These are phyloP conservation scores for Komagataella populi DNA, from an alignment of 805 yeast genomes.

Conservation along the genomic window DNA sequence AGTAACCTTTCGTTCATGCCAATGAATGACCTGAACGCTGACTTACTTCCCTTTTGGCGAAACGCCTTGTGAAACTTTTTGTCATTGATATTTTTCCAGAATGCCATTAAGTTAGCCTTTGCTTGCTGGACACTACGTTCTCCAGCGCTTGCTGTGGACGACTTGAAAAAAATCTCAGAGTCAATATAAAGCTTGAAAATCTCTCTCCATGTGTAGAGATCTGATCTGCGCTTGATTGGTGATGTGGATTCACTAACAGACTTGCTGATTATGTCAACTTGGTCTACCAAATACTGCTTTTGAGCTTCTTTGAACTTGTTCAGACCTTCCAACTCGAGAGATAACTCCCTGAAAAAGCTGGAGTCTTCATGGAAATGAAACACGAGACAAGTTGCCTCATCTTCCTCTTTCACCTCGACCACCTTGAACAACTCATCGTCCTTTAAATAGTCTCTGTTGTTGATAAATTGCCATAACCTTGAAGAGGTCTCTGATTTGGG, in stretches of 20 bases:
- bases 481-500: not conserved
- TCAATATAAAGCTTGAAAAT: constrained; percentile 54
- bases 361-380: constrained; percentile 36
- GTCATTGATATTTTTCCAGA: constrained; percentile 24
- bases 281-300: constrained; percentile 25
- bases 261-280: constrained; percentile 28
- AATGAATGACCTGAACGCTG: constrained; percentile 35
- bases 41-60: constrained; percentile 28
- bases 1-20: constrained; percentile 39
- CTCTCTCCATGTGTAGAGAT: constrained; percentile 59
- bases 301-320: constrained; percentile 27
- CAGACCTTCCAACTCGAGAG: constrained; percentile 36
- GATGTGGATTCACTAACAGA: constrained; percentile 23
- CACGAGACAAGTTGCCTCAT: not conserved
- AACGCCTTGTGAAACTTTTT: constrained; percentile 24
- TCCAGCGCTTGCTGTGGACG: constrained; percentile 30
- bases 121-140: constrained; percentile 32
- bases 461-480: not conserved
- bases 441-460: constrained; percentile 6
- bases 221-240: constrained; percentile 31
- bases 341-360: constrained; percentile 44
- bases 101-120: constrained; percentile 26
- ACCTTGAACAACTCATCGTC: not conserved
- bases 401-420: constrained; percentile 1
- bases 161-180: constrained; percentile 47